Evolutionary conservation across 2,329 filamentous ascomycete genomes (phyloP), one percentile per base, ranked within the genome.

Genomic region (Botrytis pseudocinerea): DNA sequence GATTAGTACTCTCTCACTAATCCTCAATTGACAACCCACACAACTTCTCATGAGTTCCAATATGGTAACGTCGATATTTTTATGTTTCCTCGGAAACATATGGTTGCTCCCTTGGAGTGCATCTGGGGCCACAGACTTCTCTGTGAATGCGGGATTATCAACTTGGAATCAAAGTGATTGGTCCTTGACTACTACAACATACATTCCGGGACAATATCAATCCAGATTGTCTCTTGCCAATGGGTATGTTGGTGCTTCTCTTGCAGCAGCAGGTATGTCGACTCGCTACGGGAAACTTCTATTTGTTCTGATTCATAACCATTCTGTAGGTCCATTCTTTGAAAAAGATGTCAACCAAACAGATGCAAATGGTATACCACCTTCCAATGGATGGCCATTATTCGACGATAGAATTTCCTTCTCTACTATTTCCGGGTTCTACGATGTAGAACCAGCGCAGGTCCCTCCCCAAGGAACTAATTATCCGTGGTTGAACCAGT

Each of bases 391-490:
- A 16, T 93, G 91, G 91, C 91, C 91, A 22, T 83, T 93, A 2
- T 91, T 88, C 80, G 86, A 87, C 73, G 82, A 85, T 35, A 84
- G 91, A 48, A 88, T 92, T 77, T 87, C 88, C 0, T 92, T 93
- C 79, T 88, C 89, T 2, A 92, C 90, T 0, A 87, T 93, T 42
- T 86, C 88, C 7, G 91, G 91, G 1, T 92, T 93, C 78, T 93
- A 86, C 79, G 86, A 92, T 75, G 83, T 83, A 4, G 89, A 92
- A 78, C 84, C 85, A 4, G 85, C 84, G 44, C 88, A 86, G 0
- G 51, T 71, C 1, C 70, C 61, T 20, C 51, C 63, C 9, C 89
- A 88, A 62, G 85, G 86, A 0, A 87, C 87, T 10, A 93, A 93
- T 76, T 92, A 91, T 76, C 85, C 85, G 0, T 93, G 91, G 90